Evolutionary conservation across 345 rosid genomes (phyloP).

Genomic region (Eucalyptus grandis): DNA sequence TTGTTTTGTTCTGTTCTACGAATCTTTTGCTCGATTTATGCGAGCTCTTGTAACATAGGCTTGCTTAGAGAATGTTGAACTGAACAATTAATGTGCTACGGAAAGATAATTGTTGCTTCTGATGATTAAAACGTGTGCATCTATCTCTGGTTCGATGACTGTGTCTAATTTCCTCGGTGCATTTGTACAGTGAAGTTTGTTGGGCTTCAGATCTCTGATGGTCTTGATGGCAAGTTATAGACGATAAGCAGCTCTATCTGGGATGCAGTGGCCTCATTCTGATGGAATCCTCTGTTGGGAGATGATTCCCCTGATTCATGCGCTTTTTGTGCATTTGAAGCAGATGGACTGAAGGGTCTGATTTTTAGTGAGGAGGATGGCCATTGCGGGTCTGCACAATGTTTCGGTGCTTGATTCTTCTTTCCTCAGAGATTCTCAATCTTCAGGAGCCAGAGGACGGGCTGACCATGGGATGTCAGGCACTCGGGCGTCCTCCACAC

Average conservation of each 20-base stretch:
- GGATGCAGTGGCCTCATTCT: constrained; percentile 7
- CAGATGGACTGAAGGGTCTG: constrained; percentile 23
- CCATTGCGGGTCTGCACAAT: constrained; percentile 77
- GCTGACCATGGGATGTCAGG: constrained; percentile 47
- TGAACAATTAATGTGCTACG: not conserved
- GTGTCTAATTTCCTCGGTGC: not conserved
- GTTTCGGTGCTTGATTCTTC: constrained; percentile 64
- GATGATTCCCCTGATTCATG: not conserved
- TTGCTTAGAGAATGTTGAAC: not conserved
- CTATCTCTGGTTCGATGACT: not conserved
- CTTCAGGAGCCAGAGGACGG: constrained; percentile 32
- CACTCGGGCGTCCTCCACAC: constrained; percentile 64
- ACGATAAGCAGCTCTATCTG: not conserved
- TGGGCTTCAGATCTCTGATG: not conserved
- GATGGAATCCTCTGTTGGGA: constrained; percentile 8
- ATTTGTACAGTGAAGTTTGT: not conserved
- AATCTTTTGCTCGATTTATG: not conserved
- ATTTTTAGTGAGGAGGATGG: constrained; percentile 32
- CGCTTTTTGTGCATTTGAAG: constrained; percentile 25
- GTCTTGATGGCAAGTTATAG: not conserved
- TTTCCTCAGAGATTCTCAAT: constrained; percentile 56
- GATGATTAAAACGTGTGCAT: not conserved
- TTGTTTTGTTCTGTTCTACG: not conserved
- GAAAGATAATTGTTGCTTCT: not conserved
- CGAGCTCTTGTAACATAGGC: not conserved